Conservation (phyloP, 2,329 filamentous ascomycete species). For the Aspergillus latus region DNA sequence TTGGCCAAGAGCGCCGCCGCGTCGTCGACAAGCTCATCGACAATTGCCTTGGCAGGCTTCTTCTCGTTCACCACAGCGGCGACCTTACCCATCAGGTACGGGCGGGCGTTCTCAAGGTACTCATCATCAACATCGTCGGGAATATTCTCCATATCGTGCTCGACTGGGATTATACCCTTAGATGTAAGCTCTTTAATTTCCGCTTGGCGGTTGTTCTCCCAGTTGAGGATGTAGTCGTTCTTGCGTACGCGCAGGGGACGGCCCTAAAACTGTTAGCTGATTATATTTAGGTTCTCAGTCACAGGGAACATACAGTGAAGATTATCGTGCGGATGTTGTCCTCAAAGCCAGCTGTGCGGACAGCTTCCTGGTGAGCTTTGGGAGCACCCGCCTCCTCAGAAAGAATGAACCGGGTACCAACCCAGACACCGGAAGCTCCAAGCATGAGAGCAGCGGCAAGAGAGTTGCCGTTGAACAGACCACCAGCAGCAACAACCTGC, state of each 20-base stretch:
- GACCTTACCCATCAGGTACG: slow-evolving; percentile 95
- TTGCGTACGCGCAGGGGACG: slow-evolving; percentile 89
- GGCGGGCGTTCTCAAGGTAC: slow-evolving; percentile 84
- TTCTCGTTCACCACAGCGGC: slow-evolving; percentile 90
- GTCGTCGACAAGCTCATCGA: slow-evolving; percentile 89
- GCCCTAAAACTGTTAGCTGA: slow-evolving; percentile 50
- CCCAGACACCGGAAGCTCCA: slow-evolving; percentile 89
- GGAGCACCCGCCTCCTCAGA: slow-evolving; percentile 92
- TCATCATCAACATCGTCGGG: slow-evolving; percentile 74
- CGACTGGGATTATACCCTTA: slow-evolving; percentile 90
- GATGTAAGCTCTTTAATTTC: slow-evolving; percentile 91
- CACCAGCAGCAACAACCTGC: slow-evolving; percentile 89
- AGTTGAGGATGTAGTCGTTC: slow-evolving; percentile 92
- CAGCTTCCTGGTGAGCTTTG: slow-evolving; percentile 91
- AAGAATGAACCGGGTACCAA: slow-evolving; percentile 94
- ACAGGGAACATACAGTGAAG: slow-evolving; percentile 65
- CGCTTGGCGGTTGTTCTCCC: slow-evolving; percentile 84
- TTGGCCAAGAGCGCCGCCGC: slow-evolving; percentile 70
- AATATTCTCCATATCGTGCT: slow-evolving; percentile 87
- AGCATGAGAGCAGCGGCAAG: slow-evolving; percentile 90
- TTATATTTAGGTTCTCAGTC: not conserved
- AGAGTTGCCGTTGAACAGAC: slow-evolving; percentile 88
- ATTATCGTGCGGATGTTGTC: slow-evolving; percentile 97
- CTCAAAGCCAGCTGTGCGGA: slow-evolving; percentile 86
- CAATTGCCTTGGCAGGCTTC: slow-evolving; percentile 85